phyloP scores from a whole-genome alignment of 352 stramenopile genomes.

The Pythium utonaiense region DNA sequence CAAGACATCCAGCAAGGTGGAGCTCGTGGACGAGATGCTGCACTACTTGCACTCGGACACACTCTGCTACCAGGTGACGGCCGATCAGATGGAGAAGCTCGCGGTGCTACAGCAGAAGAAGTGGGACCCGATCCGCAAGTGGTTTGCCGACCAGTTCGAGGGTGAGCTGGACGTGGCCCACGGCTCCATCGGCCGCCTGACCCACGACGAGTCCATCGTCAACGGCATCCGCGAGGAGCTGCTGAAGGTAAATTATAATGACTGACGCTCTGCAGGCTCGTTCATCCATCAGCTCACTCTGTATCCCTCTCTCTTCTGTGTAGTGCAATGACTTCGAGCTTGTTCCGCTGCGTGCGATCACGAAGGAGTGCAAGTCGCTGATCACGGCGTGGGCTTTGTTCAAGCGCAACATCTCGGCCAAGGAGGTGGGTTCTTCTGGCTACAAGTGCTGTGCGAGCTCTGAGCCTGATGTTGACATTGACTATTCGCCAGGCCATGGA shows the following conservation, averaged over 20 bases:
- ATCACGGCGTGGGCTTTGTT: conserved; percentile 78
- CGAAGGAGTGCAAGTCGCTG: conserved; percentile 88
- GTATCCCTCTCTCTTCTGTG: neutral
- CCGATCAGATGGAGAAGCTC: conserved; percentile 81
- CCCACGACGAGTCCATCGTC: conserved; percentile 60
- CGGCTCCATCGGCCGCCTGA: conserved; percentile 62
- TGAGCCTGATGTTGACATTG: too few species aligned
- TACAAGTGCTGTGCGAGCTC: too few species aligned
- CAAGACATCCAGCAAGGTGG: conserved; percentile 45
- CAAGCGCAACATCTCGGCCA: conserved; percentile 82
- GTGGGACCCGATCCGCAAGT: conserved; percentile 81
- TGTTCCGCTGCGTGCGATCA: conserved; percentile 64
- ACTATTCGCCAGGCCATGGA: conserved; percentile 51
- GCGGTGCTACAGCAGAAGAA: conserved; percentile 78
- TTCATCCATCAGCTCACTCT: neutral
- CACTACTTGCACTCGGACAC: conserved; percentile 87
- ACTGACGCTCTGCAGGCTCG: neutral
- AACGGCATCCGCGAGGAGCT: conserved; percentile 58
- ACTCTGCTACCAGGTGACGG: conserved; percentile 85
- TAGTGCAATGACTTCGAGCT: conserved; percentile 78
- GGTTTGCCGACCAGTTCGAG: conserved; percentile 68
- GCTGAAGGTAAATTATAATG: conserved; percentile 40
- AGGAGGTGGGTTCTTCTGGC: conserved; percentile 55
- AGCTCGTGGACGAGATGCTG: conserved; percentile 78
- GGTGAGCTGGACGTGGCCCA: conserved; percentile 82